Evolutionary conservation across 306 rosid species (phyloP).

Genomic region (Oemleria cerasiformis): DNA sequence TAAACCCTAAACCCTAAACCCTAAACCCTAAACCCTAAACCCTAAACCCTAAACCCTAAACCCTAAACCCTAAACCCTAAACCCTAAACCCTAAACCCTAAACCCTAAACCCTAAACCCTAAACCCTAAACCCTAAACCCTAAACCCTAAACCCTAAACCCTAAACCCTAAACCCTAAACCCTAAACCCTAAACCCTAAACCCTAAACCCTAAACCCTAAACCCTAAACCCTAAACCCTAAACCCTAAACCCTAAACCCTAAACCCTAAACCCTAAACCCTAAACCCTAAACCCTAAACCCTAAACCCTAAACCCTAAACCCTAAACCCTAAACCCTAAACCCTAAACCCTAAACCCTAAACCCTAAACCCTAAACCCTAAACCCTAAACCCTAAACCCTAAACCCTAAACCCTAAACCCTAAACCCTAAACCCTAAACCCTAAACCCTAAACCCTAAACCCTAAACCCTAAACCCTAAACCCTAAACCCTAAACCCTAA

Average conservation of each 20-base stretch:
- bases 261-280: slow-evolving; percentile 4
- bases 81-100: not conserved
- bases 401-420: slow-evolving; percentile 4
- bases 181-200: slow-evolving; percentile 3
- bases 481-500: slow-evolving; percentile 1
- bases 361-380: not conserved
- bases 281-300: not conserved
- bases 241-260: slow-evolving; percentile 3
- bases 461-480: not conserved
- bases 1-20: not conserved
- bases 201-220: not conserved
- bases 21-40: not conserved
- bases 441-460: not conserved
- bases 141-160: slow-evolving; percentile 3
- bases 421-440: slow-evolving; percentile 1
- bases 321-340: slow-evolving; percentile 2
- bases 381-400: slow-evolving; percentile 1
- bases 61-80: not conserved
- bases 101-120: not conserved
- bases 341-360: not conserved
- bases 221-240: slow-evolving; percentile 2
- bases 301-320: not conserved
- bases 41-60: not conserved
- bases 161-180: not conserved
- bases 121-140: slow-evolving; percentile 4